A percentile compares a stretch with the other conserved stretches of the same genome.
Evolutionary conservation across 192 early-diverging fungal genomes (phyloP).

Genomic region (Backusella mclennaniae): DNA sequence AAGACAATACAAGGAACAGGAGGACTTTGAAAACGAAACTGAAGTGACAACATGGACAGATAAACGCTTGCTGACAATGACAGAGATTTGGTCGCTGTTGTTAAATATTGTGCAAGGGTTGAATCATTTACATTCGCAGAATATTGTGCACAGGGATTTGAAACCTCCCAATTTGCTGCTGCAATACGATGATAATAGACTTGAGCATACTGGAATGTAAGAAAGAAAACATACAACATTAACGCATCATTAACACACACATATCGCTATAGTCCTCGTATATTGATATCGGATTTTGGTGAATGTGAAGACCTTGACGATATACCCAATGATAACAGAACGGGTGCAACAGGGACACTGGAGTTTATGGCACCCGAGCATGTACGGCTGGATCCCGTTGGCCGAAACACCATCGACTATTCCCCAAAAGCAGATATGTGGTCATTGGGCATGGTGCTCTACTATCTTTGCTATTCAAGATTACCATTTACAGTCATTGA

Average conservation of each 20-base stretch:
- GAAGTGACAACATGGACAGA: not conserved
- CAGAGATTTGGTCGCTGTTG: conserved; percentile 86
- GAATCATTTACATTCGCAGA: conserved; percentile 82
- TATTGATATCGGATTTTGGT: conserved; percentile 96
- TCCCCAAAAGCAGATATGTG: conserved; percentile 91
- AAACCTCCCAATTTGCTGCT: conserved; percentile 93
- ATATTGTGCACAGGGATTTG: conserved; percentile 91
- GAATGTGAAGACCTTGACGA: conserved; percentile 88
- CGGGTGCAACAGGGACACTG: conserved; percentile 91
- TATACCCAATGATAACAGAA: conserved; percentile 64
- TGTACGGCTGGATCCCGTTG: conserved; percentile 42
- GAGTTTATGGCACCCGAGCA: conserved; percentile 94
- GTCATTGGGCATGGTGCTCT: conserved; percentile 92
- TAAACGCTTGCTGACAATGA: conserved; percentile 47
- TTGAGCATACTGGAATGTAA: conserved; percentile 1
- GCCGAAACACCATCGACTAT: conserved; percentile 74
- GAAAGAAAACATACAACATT: conserved; percentile 7
- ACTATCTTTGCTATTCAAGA: conserved; percentile 84
- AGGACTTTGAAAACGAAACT: conserved; percentile 13
- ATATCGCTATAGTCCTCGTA: conserved; percentile 52
- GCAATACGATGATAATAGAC: conserved; percentile 53
- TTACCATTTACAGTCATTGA: conserved; percentile 85
- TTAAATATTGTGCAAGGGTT: conserved; percentile 90
- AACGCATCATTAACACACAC: not conserved
- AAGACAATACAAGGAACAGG: conserved; percentile 18